A percentile compares a stretch with the other conserved stretches of the same genome.
Conservation (phyloP, 1,284 basidiomycete species). For the Schizophyllum commune region DNA sequence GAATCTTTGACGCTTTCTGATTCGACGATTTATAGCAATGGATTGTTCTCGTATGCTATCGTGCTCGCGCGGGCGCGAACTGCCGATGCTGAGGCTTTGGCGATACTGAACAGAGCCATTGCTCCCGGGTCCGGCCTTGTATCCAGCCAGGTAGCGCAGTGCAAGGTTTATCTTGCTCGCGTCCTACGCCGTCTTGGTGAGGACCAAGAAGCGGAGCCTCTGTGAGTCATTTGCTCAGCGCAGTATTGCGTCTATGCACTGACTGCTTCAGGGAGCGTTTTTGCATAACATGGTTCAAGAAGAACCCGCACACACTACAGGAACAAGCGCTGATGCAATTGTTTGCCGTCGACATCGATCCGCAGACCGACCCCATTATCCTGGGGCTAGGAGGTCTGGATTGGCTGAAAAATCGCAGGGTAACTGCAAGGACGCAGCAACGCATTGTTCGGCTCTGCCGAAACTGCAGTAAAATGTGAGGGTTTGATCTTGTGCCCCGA, state of each 20-base stretch:
- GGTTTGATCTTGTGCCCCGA: no score
- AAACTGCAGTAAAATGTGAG: slow-evolving; percentile 2
- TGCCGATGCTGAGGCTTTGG: slow-evolving; percentile 5
- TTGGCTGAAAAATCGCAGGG: slow-evolving; percentile 10
- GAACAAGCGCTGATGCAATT: slow-evolving; percentile 1
- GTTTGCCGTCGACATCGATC: neutral
- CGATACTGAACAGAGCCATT: slow-evolving; percentile 4
- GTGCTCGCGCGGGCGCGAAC: slow-evolving; percentile 3
- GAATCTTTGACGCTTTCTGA: neutral
- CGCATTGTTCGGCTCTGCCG: neutral
- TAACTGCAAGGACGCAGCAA: slow-evolving; percentile 7
- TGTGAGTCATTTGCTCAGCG: no score
- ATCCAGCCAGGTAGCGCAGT: neutral
- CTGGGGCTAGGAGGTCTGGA: slow-evolving; percentile 7
- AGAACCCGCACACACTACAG: slow-evolving; percentile 2
- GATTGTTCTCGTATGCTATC: slow-evolving; percentile 5
- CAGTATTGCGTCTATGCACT: neutral
- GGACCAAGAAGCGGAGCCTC: no score
- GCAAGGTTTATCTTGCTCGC: neutral
- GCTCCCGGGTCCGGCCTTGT: neutral
- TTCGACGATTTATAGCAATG: neutral
- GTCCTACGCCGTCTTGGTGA: no score
- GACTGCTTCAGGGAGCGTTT: slow-evolving; percentile 7
- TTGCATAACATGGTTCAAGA: slow-evolving; percentile 8
- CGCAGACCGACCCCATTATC: slow-evolving; percentile 4